These are phyloP conservation scores for Phytopythium cucurbitacearum DNA, from an alignment of 352 stramenopile genomes.

Conservation along the genomic window DNA sequence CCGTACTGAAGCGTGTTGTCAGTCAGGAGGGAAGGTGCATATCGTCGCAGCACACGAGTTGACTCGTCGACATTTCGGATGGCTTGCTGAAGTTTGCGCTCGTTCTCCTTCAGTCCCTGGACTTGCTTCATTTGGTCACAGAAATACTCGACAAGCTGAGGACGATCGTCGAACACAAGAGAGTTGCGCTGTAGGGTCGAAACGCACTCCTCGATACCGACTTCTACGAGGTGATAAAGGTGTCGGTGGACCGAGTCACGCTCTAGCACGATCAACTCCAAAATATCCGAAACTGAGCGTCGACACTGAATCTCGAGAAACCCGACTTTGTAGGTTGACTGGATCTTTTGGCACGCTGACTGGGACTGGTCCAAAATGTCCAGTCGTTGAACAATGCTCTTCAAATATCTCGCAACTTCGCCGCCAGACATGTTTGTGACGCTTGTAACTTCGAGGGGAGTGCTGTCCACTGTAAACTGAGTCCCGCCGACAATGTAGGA, in stretches of 20 bases:
- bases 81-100: slow-evolving; percentile 60
- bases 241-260: slow-evolving; percentile 33
- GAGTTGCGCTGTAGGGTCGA: slow-evolving; percentile 38
- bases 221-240: slow-evolving; percentile 24
- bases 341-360: slow-evolving; percentile 57
- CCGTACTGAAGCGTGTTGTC: slow-evolving; percentile 37
- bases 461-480: too few relatives aligned
- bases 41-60: slow-evolving; percentile 38
- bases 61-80: slow-evolving; percentile 70
- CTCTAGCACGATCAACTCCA: slow-evolving; percentile 54
- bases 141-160: slow-evolving; percentile 67
- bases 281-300: slow-evolving; percentile 47
- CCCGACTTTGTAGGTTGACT: slow-evolving; percentile 63
- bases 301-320: slow-evolving; percentile 77
- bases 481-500: too few relatives aligned
- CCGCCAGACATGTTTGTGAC: slow-evolving; percentile 28
- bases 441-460: slow-evolving; percentile 12
- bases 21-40: slow-evolving; percentile 26
- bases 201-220: slow-evolving; percentile 40
- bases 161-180: slow-evolving; percentile 52
- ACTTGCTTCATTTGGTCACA: slow-evolving; percentile 67
- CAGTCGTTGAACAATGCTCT: slow-evolving; percentile 27
- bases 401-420: slow-evolving; percentile 45
- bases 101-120: slow-evolving; percentile 38
- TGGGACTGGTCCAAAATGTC: slow-evolving; percentile 45